These are phyloP conservation scores for Neurospora hispaniola DNA, from an alignment of 495 filamentous ascomycete genomes.

Conservation along the genomic window DNA sequence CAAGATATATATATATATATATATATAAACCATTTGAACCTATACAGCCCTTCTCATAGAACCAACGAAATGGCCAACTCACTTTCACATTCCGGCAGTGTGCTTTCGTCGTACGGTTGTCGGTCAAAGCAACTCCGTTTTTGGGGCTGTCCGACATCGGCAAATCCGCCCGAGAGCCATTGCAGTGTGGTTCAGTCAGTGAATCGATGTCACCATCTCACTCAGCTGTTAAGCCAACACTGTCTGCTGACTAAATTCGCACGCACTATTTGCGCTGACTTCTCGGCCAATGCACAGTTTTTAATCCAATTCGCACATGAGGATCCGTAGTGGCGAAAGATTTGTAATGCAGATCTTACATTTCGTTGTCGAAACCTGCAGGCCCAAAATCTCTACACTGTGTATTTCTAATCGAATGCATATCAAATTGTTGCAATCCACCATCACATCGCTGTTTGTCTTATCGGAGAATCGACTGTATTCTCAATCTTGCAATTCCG, in stretches of 20 bases:
- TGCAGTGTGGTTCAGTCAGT: not conserved
- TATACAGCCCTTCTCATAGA: not conserved
- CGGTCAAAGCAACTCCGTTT: not conserved
- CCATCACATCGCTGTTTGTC: constrained; percentile 1
- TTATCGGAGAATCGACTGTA: not conserved
- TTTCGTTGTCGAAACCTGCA: constrained; percentile 4
- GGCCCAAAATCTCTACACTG: not conserved
- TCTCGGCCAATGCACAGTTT: not conserved
- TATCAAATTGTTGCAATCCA: constrained; percentile 4
- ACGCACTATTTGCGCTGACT: not conserved
- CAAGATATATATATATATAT: not conserved
- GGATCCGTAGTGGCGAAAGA: constrained; percentile 9
- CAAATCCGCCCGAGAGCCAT: not conserved
- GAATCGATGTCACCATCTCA: not conserved
- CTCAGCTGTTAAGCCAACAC: not conserved
- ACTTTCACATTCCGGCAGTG: not conserved
- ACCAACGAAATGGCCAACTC: not conserved
- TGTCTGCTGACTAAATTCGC: not conserved
- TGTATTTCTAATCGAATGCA: not conserved
- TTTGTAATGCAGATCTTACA: constrained; percentile 16
- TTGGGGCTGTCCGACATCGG: not conserved
- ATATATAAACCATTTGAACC: not conserved
- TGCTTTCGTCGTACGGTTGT: not conserved
- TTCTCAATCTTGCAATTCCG: not conserved
- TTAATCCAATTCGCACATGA: not conserved